Percentiles rank a stretch among this genome's conserved stretches.
Conservation (phyloP, 768 basidiomycete species). For the Dentipellis fragilis region DNA sequence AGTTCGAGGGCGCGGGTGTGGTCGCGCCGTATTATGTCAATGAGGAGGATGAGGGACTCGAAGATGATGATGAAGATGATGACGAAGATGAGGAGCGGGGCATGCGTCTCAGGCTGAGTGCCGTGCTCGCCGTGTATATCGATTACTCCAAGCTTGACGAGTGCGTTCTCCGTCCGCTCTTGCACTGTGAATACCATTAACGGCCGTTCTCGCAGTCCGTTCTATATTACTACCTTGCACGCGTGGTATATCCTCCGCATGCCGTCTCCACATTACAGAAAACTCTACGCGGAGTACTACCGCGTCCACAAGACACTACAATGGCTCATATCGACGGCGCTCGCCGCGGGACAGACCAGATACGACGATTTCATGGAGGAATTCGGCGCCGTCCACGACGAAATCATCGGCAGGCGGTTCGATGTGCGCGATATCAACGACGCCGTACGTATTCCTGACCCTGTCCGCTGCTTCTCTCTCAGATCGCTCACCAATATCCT, state of each 20-base stretch:
- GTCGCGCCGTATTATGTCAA: slow-evolving; percentile 34
- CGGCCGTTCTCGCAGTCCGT: slow-evolving; percentile 31
- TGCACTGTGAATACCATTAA: background rate
- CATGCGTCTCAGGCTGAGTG: slow-evolving; percentile 32
- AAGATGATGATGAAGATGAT: slow-evolving; percentile 6
- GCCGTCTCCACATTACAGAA: background rate
- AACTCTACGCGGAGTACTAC: background rate
- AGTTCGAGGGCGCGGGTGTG: slow-evolving; percentile 48
- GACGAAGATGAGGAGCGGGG: slow-evolving; percentile 16
- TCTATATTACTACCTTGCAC: slow-evolving; percentile 44
- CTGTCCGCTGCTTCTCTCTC: background rate
- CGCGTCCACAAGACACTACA: background rate
- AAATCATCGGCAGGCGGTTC: slow-evolving; percentile 1
- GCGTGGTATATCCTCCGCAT: slow-evolving; percentile 1
- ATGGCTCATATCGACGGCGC: background rate
- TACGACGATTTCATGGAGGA: background rate
- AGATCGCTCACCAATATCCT: background rate
- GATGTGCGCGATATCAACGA: background rate
- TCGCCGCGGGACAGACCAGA: background rate
- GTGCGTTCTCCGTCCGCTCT: slow-evolving; percentile 29
- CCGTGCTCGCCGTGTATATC: slow-evolving; percentile 14
- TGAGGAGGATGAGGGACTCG: slow-evolving; percentile 21
- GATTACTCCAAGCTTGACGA: slow-evolving; percentile 40
- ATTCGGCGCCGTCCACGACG: background rate
- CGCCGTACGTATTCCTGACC: background rate